Base-by-base conservation (phyloP, 2,329 filamentous ascomycete species). In the Blumeria graminis region DNA sequence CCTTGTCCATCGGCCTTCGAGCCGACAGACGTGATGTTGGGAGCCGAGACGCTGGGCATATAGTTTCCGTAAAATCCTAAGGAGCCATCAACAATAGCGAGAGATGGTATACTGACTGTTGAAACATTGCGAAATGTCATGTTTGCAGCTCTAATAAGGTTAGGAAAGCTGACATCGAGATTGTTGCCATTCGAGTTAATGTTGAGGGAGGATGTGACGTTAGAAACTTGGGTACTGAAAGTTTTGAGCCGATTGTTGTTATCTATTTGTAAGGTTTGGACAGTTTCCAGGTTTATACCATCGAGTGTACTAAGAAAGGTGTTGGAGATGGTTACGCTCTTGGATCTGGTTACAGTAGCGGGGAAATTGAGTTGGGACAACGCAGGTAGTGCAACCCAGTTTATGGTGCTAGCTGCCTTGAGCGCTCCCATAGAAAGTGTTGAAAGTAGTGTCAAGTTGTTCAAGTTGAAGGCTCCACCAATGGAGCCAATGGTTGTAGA, bases 211-310 rank as follows among this genome's bases (percentile, higher is more conserved):
- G 77, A 74, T 61, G 76, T 83, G 64, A 94, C 77, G 71, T 85
- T 90, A 68, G 76, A 76, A 58, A 96, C 76, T 67, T 84, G 77
- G 69, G 88, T 85, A 67, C 78, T 77, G 72, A 93, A 85, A 59
- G 74, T 74, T 67, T 77, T 78, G 63, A 98, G 76, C 67, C 83
- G 82, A 60, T 72, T 73, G 80, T 96, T 96, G 81, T 94, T 94
- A 77, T 86, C 83, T 71, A 98, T 83, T 69, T 85, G 74, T 68
- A 98, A 78, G 62, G 72, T 75, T 57, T 78, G 76, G 56, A 87
- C 81, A n/a, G 76, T 75, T 61, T 78, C 70, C 61, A 96, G 75
- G 68, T 87, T 84, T 68, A 98, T 84, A 66, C 87, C 88, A 62
- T 82, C 75, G 58, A 98, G 77, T 62, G 76, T 80, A 68, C 73